These are phyloP conservation scores for Xanthoconium stramineum DNA, from an alignment of 768 basidiomycete genomes.

Conservation along the genomic window DNA sequence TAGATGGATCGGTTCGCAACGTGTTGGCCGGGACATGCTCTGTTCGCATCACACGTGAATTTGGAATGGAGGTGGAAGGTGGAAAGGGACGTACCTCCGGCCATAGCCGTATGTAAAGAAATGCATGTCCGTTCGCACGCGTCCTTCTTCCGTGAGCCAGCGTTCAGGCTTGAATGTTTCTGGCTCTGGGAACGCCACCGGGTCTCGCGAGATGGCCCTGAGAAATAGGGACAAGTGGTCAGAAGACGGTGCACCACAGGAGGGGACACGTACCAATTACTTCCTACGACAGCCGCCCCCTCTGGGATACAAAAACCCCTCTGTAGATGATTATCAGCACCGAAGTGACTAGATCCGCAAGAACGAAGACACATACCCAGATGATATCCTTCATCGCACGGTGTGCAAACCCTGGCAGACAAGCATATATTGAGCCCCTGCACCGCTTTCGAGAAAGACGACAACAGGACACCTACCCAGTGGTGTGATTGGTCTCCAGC, in stretches of 20 bases:
- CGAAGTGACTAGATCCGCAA: neutral
- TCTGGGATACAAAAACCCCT: conserved; percentile 10
- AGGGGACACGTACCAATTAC: conserved; percentile 8
- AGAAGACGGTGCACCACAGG: neutral
- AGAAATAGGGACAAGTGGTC: neutral
- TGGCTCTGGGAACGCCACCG: conserved; percentile 11
- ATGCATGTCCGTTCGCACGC: neutral
- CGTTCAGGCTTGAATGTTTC: conserved; percentile 10
- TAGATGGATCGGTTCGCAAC: conserved; percentile 46
- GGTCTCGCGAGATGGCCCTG: conserved; percentile 16
- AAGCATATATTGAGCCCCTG: neutral
- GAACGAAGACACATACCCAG: conserved; percentile 40
- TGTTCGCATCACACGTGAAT: conserved; percentile 8
- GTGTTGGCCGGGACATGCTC: conserved; percentile 60
- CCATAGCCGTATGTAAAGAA: conserved; percentile 3
- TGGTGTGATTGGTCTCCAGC: conserved; percentile 33
- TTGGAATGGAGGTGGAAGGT: neutral
- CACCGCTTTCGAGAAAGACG: neutral
- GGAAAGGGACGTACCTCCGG: neutral
- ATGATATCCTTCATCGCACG: conserved; percentile 59
- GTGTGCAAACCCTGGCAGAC: conserved; percentile 48
- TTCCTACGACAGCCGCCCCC: conserved; percentile 12
- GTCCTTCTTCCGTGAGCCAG: conserved; percentile 5
- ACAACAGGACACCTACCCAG: conserved; percentile 23
- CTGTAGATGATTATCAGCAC: neutral